Percentiles rank a stretch among this genome's conserved stretches.
phyloP scores from a whole-genome alignment of 768 basidiomycete species.

The Panellus pusillus region DNA sequence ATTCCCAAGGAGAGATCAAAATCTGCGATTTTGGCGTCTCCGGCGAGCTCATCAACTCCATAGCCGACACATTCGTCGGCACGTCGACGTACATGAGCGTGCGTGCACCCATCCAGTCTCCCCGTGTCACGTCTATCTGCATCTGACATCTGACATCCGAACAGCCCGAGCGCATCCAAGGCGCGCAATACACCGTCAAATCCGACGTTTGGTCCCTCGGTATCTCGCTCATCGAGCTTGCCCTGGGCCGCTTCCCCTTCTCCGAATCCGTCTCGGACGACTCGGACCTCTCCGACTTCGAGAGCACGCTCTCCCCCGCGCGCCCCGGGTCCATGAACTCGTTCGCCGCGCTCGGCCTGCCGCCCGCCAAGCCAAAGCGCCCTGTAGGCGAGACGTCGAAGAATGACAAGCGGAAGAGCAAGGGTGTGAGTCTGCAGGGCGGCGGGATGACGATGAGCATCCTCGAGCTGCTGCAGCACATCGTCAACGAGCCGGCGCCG shows the following conservation, averaged over 20 bases:
- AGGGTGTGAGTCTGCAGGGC: conserved; percentile 90
- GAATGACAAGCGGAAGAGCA: conserved; percentile 85
- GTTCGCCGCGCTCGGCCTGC: conserved; percentile 39
- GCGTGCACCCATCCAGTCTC: conserved; percentile 32
- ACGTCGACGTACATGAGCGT: conserved; percentile 99
- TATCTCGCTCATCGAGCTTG: conserved; percentile 95
- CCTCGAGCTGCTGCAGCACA: conserved; percentile 93
- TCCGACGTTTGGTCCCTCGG: conserved; percentile 99
- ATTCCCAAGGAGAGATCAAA: conserved; percentile 95
- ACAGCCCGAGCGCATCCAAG: conserved; percentile 98
- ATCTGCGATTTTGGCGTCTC: conserved; percentile 99
- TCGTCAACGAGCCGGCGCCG: conserved; percentile 98
- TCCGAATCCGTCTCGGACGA: conserved; percentile 78
- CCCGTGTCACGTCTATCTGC: conserved; percentile 7
- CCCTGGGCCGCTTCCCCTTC: conserved; percentile 96
- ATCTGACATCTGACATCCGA: neutral
- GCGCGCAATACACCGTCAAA: conserved; percentile 97
- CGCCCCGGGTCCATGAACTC: conserved; percentile 55
- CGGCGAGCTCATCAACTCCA: conserved; percentile 97
- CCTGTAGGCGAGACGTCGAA: conserved; percentile 49
- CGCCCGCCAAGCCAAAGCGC: conserved; percentile 29
- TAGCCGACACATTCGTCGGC: conserved; percentile 98
- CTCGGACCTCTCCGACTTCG: conserved; percentile 77
- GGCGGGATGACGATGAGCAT: conserved; percentile 99
- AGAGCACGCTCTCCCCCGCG: conserved; percentile 76